These are phyloP conservation scores for Backusella sp. DNA, from an alignment of 192 early-diverging fungal genomes.

Conservation along the genomic window DNA sequence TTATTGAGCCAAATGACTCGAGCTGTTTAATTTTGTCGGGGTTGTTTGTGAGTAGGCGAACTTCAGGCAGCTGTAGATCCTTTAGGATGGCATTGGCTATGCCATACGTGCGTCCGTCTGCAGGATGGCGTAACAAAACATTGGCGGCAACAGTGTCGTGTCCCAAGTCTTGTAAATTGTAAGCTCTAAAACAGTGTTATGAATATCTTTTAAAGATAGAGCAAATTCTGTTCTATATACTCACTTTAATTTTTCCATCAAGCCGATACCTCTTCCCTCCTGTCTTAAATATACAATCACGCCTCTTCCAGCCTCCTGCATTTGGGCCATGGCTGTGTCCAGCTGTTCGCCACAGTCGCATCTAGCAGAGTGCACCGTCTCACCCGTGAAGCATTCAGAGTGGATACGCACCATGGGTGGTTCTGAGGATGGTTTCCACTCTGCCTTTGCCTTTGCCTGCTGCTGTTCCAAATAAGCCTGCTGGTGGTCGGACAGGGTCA, in stretches of 20 bases:
- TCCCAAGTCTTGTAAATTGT: conserved; percentile 95
- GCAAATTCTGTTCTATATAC: conserved; percentile 1
- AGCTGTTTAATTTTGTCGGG: conserved; percentile 90
- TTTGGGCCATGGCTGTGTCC: conserved; percentile 86
- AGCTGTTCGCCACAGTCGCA: conserved; percentile 98
- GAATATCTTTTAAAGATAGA: not conserved
- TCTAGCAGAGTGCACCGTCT: conserved; percentile 84
- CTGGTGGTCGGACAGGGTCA: conserved; percentile 17
- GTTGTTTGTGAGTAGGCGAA: conserved; percentile 94
- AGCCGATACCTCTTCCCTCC: conserved; percentile 94
- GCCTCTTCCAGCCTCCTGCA: conserved; percentile 82
- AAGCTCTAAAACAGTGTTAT: conserved; percentile 62
- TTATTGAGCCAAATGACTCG: conserved; percentile 60
- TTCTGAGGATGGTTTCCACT: conserved; percentile 16
- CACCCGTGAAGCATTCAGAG: conserved; percentile 97
- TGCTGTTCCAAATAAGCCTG: conserved; percentile 28
- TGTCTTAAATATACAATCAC: conserved; percentile 95
- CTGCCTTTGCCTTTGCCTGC: conserved; percentile 21
- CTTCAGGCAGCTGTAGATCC: conserved; percentile 67
- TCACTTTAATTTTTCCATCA: conserved; percentile 88
- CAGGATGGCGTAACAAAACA: conserved; percentile 82
- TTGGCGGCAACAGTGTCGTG: conserved; percentile 95
- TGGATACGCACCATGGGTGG: conserved; percentile 88
- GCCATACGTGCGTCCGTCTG: conserved; percentile 92
- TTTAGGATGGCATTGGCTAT: conserved; percentile 85